Evolutionary conservation across 2,329 filamentous ascomycete species (phyloP), one percentile per base, ranked within the genome.

Genomic region (Aaosphaeria pasadenensis): DNA sequence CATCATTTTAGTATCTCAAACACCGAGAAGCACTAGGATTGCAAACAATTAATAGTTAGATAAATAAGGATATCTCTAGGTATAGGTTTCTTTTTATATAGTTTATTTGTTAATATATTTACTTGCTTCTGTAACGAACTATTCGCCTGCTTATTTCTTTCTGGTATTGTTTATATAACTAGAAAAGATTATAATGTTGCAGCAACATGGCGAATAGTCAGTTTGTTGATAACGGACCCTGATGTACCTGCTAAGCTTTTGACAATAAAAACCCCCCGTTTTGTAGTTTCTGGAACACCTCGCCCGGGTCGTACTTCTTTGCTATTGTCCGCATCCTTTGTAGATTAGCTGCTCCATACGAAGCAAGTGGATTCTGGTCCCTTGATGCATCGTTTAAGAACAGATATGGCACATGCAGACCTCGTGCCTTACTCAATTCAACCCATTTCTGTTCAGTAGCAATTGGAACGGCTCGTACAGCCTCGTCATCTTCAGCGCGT

Each of bases 201-300:
- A 24, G 17, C 17, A 3, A 24, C 17, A 24, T 24, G 17, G 17
- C 17, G 17, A 2, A 24, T 24, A 24, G 17, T 24, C 17, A 24
- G 17, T 24, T 24, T 24, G 17, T 24, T 24, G 17, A 24, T 24
- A 24, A 24, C 3, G 17, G 17, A 24, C 17, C 17, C 3, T 24
- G 17, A 24, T 24, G 17, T 24, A 24, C 17, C 17, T 24, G 2
- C 17, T 24, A 45, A 31, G 11, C 48, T 39, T 51, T 53, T 9
- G 42, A 45, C n/a, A 54, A 30, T 28, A 55, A 35, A 31, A 55
- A 55, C 3, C 52, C 52, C 17, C 31, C 35, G 17, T 46, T 46
- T 32, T 55, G 44, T 30, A 53, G 28, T 17, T 39, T 52, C 40
- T 58, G 56, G 17, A 58, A 58, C 6, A 57, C 46, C 5, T 41